phyloP scores from a whole-genome alignment of 176 grass and related monocot genomes.

The Lolium perenne region DNA sequence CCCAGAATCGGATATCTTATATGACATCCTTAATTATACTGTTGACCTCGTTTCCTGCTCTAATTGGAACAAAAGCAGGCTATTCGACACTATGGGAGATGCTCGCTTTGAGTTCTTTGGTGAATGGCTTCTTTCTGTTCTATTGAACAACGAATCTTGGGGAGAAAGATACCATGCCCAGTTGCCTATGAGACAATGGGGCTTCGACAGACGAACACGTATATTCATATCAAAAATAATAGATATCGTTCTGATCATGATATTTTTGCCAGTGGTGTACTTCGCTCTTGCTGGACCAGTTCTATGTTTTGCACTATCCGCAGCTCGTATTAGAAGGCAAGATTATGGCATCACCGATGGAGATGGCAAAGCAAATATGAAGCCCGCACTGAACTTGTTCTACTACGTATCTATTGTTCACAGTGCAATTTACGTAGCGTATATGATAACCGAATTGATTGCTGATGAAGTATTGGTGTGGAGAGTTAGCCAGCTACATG shows the following conservation, averaged over 20 bases:
- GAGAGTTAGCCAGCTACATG: not conserved
- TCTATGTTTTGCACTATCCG: not conserved
- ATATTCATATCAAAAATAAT: not conserved
- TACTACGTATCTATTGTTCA: not conserved
- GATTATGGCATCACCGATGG: not conserved
- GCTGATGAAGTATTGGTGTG: not conserved
- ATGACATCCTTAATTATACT: too few relatives aligned
- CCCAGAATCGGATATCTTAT: too few relatives aligned
- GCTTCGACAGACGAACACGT: too few relatives aligned
- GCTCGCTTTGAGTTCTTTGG: not conserved
- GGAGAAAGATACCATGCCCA: not conserved
- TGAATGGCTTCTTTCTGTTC: not conserved
- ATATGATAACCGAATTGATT: not conserved
- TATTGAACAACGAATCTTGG: not conserved
- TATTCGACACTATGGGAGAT: not conserved
- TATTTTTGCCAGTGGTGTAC: not conserved
- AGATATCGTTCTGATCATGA: not conserved
- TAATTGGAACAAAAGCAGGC: not conserved
- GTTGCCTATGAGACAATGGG: not conserved
- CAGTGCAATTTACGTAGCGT: not conserved
- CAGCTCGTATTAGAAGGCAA: not conserved
- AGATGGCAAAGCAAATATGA: not conserved
- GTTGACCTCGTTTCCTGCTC: not conserved
- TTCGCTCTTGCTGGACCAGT: not conserved
- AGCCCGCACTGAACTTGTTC: slow-evolving; percentile 1